Evolutionary conservation across 108 stramenopile species (phyloP).

Genomic region (Nannochloropsis salina): DNA sequence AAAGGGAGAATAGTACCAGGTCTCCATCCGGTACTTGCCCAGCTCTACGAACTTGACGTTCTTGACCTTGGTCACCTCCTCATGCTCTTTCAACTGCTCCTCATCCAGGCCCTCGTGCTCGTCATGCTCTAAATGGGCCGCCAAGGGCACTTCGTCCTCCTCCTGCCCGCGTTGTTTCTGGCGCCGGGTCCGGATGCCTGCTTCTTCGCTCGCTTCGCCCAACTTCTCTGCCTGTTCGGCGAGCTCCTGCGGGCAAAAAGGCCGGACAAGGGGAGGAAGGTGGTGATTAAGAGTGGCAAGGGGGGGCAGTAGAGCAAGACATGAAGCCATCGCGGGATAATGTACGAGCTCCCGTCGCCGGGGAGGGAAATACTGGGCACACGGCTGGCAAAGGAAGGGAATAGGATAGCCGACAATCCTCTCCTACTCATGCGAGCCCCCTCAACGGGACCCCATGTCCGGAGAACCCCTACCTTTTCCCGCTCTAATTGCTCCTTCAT

Average conservation of each 20-base stretch:
- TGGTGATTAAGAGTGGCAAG: not conserved
- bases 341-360: no score
- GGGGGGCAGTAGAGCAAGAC: not conserved
- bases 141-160: slow-evolving; percentile 27
- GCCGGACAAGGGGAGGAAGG: not conserved
- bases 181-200: slow-evolving; percentile 34
- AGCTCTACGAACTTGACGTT: slow-evolving; percentile 86
- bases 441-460: no score
- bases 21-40: slow-evolving; percentile 76
- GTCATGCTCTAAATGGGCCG: slow-evolving; percentile 57
- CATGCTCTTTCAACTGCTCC: slow-evolving; percentile 84
- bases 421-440: no score
- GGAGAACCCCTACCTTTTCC: slow-evolving; percentile 13
- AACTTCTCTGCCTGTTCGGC: not conserved
- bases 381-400: no score
- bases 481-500: slow-evolving; percentile 34
- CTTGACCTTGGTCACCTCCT: slow-evolving; percentile 99
- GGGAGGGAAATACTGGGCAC: no score
- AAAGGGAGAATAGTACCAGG: slow-evolving; percentile 96
- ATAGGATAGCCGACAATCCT: no score
- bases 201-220: slow-evolving; percentile 22
- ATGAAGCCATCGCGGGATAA: no score
- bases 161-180: slow-evolving; percentile 35
- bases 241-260: not conserved
- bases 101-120: slow-evolving; percentile 98